Conservation (phyloP, 2,329 filamentous ascomycete genomes). For the Amauroascus verrucosus region DNA sequence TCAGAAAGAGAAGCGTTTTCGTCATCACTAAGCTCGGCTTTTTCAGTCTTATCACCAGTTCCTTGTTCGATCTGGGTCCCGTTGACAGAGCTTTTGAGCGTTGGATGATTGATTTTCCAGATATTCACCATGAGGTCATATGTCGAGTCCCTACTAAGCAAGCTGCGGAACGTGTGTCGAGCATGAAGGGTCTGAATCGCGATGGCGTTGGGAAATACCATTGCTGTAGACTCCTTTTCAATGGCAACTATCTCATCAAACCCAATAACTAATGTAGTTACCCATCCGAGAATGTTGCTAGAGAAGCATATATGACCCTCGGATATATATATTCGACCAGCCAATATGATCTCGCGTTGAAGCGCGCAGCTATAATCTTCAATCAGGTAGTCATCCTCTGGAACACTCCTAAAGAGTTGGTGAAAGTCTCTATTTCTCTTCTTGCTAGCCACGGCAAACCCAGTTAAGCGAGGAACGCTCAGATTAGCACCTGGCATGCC, state of each 20-base stretch:
- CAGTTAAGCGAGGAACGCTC: conserved; percentile 67
- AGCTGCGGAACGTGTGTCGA: conserved; percentile 90
- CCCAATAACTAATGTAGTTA: conserved; percentile 92
- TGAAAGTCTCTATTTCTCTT: conserved; percentile 96
- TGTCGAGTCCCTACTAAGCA: conserved; percentile 86
- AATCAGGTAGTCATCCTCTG: conserved; percentile 94
- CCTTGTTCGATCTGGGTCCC: conserved; percentile 74
- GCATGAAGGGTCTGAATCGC: conserved; percentile 94
- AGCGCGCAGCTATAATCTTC: conserved; percentile 97
- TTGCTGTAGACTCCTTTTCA: conserved; percentile 89
- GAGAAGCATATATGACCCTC: conserved; percentile 97
- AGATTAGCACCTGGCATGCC: conserved; percentile 50
- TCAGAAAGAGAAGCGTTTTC: conserved; percentile 70
- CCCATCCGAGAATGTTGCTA: conserved; percentile 97
- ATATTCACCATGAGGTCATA: conserved; percentile 97
- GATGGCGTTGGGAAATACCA: conserved; percentile 93
- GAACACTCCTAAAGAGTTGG: conserved; percentile 84
- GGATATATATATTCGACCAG: conserved; percentile 88
- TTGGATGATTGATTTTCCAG: conserved; percentile 93
- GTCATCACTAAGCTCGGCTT: conserved; percentile 58
- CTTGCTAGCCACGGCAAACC: conserved; percentile 91
- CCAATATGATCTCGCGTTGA: conserved; percentile 88
- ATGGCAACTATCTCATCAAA: conserved; percentile 97
- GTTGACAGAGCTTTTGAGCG: conserved; percentile 80
- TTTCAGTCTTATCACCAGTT: conserved; percentile 81